These are phyloP conservation scores for Fagus crenata DNA, from an alignment of 306 rosid species.

Conservation along the genomic window DNA sequence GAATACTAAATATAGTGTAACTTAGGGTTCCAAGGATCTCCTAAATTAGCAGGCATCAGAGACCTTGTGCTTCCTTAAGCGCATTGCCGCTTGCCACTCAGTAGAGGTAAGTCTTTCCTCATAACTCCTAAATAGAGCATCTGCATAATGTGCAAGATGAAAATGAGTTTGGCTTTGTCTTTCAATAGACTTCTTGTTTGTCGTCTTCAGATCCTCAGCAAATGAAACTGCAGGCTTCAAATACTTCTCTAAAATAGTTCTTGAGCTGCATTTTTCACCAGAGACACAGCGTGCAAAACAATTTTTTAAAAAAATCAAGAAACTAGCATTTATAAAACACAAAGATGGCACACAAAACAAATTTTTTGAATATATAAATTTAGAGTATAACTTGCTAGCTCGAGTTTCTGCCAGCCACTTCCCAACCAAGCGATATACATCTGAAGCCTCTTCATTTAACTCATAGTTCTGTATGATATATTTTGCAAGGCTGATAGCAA, in stretches of 20 bases:
- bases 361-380: conserved; percentile 14
- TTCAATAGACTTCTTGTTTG: conserved; percentile 51
- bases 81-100: conserved; percentile 96
- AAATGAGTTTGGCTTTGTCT: conserved; percentile 73
- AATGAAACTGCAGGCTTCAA: conserved; percentile 86
- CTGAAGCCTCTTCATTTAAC: conserved; percentile 71
- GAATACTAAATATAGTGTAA: conserved; percentile 10
- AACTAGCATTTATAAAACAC: conserved; percentile 12
- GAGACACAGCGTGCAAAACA: neutral
- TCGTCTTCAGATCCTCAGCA: conserved; percentile 58
- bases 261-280: conserved; percentile 64
- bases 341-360: conserved; percentile 11
- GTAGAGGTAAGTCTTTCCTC: conserved; percentile 85
- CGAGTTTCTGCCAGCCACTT: conserved; percentile 98
- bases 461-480: conserved; percentile 52
- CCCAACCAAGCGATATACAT: conserved; percentile 83
- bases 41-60: conserved; percentile 1
- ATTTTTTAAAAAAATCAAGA: neutral
- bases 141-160: conserved; percentile 94
- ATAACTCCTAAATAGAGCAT: conserved; percentile 80
- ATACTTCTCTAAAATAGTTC: conserved; percentile 91
- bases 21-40: conserved; percentile 10
- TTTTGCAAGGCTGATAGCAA: conserved; percentile 90
- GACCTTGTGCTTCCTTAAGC: conserved; percentile 89
- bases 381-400: conserved; percentile 79